Evolutionary conservation across 1,284 basidiomycete species (phyloP), one percentile per base, ranked within the genome.

Genomic region (Austropuccinia psidii): DNA sequence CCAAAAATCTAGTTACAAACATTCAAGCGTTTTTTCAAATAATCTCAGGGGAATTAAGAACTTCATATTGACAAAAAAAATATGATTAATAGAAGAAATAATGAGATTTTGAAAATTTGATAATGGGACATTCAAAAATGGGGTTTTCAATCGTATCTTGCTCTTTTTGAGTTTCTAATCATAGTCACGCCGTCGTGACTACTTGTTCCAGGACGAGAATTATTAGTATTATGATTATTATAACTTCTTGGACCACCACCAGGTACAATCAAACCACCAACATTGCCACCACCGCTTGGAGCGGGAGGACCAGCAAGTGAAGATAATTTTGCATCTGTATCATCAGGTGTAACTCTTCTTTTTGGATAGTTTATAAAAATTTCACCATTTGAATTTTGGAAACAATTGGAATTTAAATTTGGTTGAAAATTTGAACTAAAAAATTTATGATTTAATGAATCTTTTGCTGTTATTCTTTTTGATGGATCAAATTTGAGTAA

Each of bases 401-500:
- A 73, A 24, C 21, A 49, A 55, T 60, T 64, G 15, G 27, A 13
- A 19, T 3, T 37, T 24, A 37, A 60, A 37, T 47, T 21, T 21
- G 33, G 35, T 15, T 47, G 69, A n/a, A n/a, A 24, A 17, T 37
- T 33, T 15, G 15, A 19, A 6, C 21, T 41, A 39, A 99, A 84
- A 87, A 98, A 99, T 0, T 93, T 92, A 80, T 99, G 96, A 75
- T 89, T 88, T 50, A 98, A 84, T 0, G 96, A 95, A 79, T 96
- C 89, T 78, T 96, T 90, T 81, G 96, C 98, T 72, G 89, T 90
- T 81, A 97, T 94, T 61, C 96, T 88, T 82, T 91, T 90, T n/a
- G 91, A 89, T n/a, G 96, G 96, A 80, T 98, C 96, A 80, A 98
- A 99, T 79, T 91, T 89, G 60, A 99, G 85, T 84, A 98, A 87